Conservation (phyloP, 1,284 basidiomycete genomes). For the Pterula multifida region DNA sequence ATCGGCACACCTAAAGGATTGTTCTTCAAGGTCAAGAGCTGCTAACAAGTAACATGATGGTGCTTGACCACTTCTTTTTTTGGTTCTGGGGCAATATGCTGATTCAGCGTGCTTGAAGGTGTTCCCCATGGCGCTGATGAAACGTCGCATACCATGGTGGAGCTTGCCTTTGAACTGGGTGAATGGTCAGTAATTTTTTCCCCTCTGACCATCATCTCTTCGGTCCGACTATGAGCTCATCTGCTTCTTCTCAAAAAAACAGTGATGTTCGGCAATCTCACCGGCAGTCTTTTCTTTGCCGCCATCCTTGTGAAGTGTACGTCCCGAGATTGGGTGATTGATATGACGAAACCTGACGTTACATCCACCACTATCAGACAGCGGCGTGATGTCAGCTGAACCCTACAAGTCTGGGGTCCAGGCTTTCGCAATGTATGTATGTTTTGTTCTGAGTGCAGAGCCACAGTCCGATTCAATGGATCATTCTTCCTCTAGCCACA, state of each 20-base stretch:
- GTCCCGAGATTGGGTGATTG: constrained; percentile 10
- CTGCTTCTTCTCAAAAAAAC: background rate
- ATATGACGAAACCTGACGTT: constrained; percentile 1
- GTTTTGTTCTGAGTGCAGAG: too few relatives aligned
- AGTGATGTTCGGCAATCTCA: constrained; percentile 65
- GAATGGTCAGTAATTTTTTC: constrained; percentile 31
- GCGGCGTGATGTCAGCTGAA: constrained; percentile 41
- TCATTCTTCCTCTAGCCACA: constrained; percentile 29
- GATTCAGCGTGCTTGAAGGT: constrained; percentile 23
- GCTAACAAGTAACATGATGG: constrained; percentile 69
- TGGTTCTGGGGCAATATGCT: background rate
- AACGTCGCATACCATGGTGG: constrained; percentile 57
- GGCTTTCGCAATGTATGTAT: constrained; percentile 40
- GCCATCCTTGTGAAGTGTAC: constrained; percentile 55
- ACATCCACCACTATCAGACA: constrained; percentile 25
- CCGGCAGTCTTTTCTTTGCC: constrained; percentile 61
- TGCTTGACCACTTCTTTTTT: constrained; percentile 16
- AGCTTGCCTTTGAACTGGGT: constrained; percentile 53
- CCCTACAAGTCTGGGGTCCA: constrained; percentile 46
- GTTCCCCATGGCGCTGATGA: constrained; percentile 56
- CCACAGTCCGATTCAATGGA: constrained; percentile 1
- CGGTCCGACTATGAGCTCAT: constrained; percentile 3
- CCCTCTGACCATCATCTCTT: background rate
- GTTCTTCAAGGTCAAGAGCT: constrained; percentile 59
- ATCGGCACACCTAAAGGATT: too few relatives aligned